Evolutionary conservation across 441 rosid species (phyloP).

Genomic region (Capsella rubella): DNA sequence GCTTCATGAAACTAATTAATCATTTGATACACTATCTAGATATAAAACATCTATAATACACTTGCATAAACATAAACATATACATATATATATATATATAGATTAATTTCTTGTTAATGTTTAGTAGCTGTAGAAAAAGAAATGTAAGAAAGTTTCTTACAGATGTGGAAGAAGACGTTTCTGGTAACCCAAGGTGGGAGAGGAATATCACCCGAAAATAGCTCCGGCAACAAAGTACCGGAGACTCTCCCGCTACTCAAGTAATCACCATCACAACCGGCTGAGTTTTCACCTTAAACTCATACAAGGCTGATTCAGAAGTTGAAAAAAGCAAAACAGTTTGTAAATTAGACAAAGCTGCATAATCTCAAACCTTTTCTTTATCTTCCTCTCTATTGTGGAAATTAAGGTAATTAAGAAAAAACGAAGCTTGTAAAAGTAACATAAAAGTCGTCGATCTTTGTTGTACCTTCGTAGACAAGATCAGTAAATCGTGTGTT

Average conservation of each 20-base stretch:
- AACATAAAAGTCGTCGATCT: background rate
- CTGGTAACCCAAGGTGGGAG: background rate
- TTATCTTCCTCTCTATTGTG: background rate
- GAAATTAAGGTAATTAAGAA: background rate
- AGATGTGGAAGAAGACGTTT: background rate
- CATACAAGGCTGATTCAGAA: background rate
- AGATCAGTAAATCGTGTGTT: background rate
- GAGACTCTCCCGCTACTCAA: conserved; percentile 14
- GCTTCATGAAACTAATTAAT: background rate
- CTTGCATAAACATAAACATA: background rate
- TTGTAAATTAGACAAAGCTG: background rate
- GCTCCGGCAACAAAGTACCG: background rate
- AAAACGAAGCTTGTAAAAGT: background rate
- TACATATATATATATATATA: background rate
- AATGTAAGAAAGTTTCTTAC: conserved; percentile 12
- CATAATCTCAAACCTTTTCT: background rate
- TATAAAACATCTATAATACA: background rate
- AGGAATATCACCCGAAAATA: conserved; percentile 3
- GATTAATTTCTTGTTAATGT: conserved; percentile 4
- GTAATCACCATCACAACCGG: background rate
- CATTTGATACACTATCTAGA: background rate
- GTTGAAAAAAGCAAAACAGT: background rate
- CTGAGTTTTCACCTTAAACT: conserved; percentile 15
- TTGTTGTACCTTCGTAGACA: conserved; percentile 24
- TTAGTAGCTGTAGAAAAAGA: conserved; percentile 12